Evolutionary conservation across 139 green algal species (phyloP), one percentile per base, ranked within the genome.

Genomic region (Asterochloris sp.): DNA sequence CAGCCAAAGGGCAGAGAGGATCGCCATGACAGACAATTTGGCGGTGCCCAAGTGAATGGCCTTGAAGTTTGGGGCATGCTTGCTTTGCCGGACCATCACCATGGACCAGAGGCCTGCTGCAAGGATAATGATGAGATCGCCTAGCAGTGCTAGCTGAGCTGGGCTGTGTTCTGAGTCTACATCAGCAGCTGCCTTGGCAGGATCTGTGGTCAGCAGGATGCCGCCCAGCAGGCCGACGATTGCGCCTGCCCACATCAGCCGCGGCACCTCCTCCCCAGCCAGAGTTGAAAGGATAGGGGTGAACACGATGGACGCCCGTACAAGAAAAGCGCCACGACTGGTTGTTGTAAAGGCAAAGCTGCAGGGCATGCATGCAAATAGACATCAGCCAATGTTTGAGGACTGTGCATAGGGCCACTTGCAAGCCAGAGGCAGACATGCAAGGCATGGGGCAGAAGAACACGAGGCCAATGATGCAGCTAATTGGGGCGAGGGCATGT

Each of bases 291-390:
- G 60, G 26, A 83, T 78, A 21, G 80, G 80, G 13, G 80, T 83
- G 63, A 76, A 83, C 15, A 83, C 74, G 47, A 83, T 83, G 24
- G 80, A 83, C 12, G 86, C 79, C 16, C 86, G 79, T 62, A 91
- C 66, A 23, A 91, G 61, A 75, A 91, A 91, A 17, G 88, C 83
- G 1, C 76, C 84, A 4, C 80, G 69, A 11, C 82, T 83, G 16
- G 85, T 84, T 14, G 85, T 80, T 21, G 83, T 90, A 19, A 89
- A 71, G 10, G 76, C 76, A 80, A 80, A 80, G 11, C 38, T 54
- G 38, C 38, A 54, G 38, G 38, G 38, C 38, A 54, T 54, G 38
- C 47, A 74, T 76, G 27, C 89, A 62, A n/a, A 82, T 85, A n/a
- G 76, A 77, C 54, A 86, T 86, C 78, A 89, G 87, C 74, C 15